Conservation (phyloP, 2,329 filamentous ascomycete species). For the Aspergillus novoparasiticus region DNA sequence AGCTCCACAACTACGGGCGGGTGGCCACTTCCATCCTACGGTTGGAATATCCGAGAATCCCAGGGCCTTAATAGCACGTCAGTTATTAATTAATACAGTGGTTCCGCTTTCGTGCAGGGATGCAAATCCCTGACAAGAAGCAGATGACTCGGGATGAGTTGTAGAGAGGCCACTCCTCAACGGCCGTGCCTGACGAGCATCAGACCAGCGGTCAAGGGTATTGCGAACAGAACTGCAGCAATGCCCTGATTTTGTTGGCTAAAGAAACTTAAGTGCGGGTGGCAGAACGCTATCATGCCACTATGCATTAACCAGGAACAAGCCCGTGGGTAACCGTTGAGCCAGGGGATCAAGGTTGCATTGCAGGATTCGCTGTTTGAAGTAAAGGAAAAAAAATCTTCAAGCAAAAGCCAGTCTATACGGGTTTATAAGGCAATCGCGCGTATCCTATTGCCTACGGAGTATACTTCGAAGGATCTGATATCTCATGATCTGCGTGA, state of each 20-base stretch:
- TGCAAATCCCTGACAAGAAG: neutral
- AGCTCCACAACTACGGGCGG: neutral
- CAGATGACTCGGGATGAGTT: neutral
- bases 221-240: neutral
- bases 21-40: neutral
- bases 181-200: conserved; percentile 7
- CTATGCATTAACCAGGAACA: conserved; percentile 12
- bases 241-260: conserved; percentile 11
- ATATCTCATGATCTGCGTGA: conserved; percentile 18
- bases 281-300: conserved; percentile 8
- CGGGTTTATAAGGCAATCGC: conserved; percentile 14
- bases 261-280: conserved; percentile 13
- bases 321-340: conserved; percentile 18
- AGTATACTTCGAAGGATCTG: conserved; percentile 11
- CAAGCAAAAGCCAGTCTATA: conserved; percentile 5
- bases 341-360: conserved; percentile 17
- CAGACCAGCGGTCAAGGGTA: neutral
- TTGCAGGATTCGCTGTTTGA: conserved; percentile 17
- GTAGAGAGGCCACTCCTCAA: neutral
- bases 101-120: neutral
- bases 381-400: conserved; percentile 14
- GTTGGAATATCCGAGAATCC: neutral
- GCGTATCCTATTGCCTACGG: conserved; percentile 6
- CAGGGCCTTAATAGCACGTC: neutral
- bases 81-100: neutral